A percentile compares a stretch with the other conserved stretches of the same genome.
Evolutionary conservation across 768 basidiomycete species (phyloP).

Genomic region (Atractiella rhizophila): DNA sequence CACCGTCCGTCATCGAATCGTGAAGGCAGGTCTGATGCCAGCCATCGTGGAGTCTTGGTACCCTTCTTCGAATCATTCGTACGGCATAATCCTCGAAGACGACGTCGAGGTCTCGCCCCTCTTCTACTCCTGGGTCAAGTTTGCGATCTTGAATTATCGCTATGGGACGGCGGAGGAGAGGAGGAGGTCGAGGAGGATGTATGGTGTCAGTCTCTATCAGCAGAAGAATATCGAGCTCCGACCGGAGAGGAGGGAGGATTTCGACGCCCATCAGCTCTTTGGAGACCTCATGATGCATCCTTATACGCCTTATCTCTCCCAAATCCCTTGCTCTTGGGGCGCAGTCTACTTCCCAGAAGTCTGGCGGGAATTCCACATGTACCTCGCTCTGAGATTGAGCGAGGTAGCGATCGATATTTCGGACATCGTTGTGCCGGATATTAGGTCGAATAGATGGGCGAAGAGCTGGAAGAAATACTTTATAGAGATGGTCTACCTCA

Average conservation of each 20-base stretch:
- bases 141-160: constrained; percentile 52
- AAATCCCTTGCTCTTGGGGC: constrained; percentile 77
- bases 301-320: constrained; percentile 51
- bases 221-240: constrained; percentile 56
- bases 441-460: constrained; percentile 57
- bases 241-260: constrained; percentile 38
- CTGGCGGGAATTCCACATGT: constrained; percentile 65
- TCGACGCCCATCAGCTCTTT: constrained; percentile 42
- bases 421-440: constrained; percentile 37
- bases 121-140: constrained; percentile 65
- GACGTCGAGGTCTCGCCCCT: constrained; percentile 63
- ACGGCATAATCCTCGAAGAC: constrained; percentile 59
- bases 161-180: constrained; percentile 35
- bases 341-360: constrained; percentile 70
- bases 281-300: constrained; percentile 20
- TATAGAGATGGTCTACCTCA: constrained; percentile 57
- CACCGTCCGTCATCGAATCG: constrained; percentile 41
- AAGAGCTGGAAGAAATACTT: constrained; percentile 73
- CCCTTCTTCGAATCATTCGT: constrained; percentile 42
- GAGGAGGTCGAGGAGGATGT: constrained; percentile 30
- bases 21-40: constrained; percentile 54
- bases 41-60: constrained; percentile 81
- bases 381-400: constrained; percentile 46
- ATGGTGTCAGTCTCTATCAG: constrained; percentile 65
- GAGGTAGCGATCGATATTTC: constrained; percentile 24